A percentile compares a stretch with the other conserved stretches of the same genome.
Conservation (phyloP, 805 yeast genomes). For the Jamesozyma spencerorum region DNA sequence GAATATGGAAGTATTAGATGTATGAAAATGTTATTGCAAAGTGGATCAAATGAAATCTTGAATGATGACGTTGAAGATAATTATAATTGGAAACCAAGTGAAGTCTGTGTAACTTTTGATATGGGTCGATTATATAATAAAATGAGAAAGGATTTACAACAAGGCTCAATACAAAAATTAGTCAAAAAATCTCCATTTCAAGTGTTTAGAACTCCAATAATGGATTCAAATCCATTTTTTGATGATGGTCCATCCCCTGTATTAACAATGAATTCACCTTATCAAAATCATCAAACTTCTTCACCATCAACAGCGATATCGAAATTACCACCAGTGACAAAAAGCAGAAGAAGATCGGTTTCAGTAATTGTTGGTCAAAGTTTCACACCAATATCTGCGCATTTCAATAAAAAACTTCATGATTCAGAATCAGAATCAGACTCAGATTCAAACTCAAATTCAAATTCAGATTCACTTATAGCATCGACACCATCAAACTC, state of each 20-base stretch:
- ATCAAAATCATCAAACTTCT: slow-evolving; percentile 6
- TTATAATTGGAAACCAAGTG: slow-evolving; percentile 58
- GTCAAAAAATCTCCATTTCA: slow-evolving; percentile 16
- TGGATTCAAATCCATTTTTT: slow-evolving; percentile 18
- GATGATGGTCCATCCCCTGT: slow-evolving; percentile 27
- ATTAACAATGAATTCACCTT: slow-evolving; percentile 18
- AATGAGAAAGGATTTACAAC: slow-evolving; percentile 18
- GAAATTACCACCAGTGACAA: slow-evolving; percentile 18
- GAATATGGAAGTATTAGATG: slow-evolving; percentile 57
- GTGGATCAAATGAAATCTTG: slow-evolving; percentile 30
- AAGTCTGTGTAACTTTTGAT: slow-evolving; percentile 47
- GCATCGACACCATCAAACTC: not conserved
- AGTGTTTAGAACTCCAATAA: slow-evolving; percentile 21
- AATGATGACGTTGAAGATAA: slow-evolving; percentile 42
- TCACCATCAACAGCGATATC: slow-evolving; percentile 9
- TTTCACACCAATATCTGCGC: slow-evolving; percentile 9
- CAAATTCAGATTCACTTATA: not conserved
- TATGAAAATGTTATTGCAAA: slow-evolving; percentile 40
- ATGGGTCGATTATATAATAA: slow-evolving; percentile 36
- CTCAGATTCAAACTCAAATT: not conserved
- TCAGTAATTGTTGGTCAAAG: slow-evolving; percentile 14
- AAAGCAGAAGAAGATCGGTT: slow-evolving; percentile 19
- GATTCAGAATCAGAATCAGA: not conserved
- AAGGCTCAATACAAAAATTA: slow-evolving; percentile 6
- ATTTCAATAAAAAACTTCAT: too few relatives aligned